phyloP scores from a whole-genome alignment of 2,329 filamentous ascomycete species.

The Moelleriella libera region DNA sequence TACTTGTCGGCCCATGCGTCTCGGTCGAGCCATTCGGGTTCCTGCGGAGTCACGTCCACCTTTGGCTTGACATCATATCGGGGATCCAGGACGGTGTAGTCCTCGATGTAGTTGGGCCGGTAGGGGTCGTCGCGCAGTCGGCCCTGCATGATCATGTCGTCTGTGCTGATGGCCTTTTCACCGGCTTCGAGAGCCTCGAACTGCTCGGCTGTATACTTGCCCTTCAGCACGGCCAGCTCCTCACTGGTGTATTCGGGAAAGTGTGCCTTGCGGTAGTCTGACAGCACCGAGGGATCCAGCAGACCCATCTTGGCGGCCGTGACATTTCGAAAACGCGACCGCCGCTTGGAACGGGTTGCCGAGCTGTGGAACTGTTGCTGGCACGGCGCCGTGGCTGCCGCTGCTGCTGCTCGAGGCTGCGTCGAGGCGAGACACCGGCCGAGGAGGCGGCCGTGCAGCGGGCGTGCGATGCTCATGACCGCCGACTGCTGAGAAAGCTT shows the following conservation, averaged over 20 bases:
- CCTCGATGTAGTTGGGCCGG: conserved; percentile 64
- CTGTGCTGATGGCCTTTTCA: conserved; percentile 59
- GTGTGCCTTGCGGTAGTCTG: conserved; percentile 28
- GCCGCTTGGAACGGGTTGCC: conserved; percentile 27
- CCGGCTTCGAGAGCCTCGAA: conserved; percentile 68
- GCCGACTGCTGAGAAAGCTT: conserved; percentile 2
- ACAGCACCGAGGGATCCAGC: conserved; percentile 26
- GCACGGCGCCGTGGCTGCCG: conserved; percentile 12
- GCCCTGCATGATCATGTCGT: conserved; percentile 63
- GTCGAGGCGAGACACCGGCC: conserved; percentile 31
- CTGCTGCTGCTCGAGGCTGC: conserved; percentile 10
- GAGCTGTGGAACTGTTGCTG: conserved; percentile 36
- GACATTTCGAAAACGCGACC: conserved; percentile 38
- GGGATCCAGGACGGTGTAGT: conserved; percentile 65
- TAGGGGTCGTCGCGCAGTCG: conserved; percentile 59
- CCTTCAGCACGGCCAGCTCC: conserved; percentile 46
- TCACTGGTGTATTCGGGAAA: conserved; percentile 53
- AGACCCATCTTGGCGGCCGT: conserved; percentile 37
- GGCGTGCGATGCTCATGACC: conserved; percentile 42
- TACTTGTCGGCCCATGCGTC: conserved; percentile 47
- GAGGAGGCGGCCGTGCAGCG: conserved; percentile 37
- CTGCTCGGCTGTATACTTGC: conserved; percentile 69
- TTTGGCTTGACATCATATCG: conserved; percentile 57
- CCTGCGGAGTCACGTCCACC: conserved; percentile 32
- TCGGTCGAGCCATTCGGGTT: conserved; percentile 42